phyloP scores from a whole-genome alignment of 2,329 filamentous ascomycete genomes.

The Hypoxylon sp. region DNA sequence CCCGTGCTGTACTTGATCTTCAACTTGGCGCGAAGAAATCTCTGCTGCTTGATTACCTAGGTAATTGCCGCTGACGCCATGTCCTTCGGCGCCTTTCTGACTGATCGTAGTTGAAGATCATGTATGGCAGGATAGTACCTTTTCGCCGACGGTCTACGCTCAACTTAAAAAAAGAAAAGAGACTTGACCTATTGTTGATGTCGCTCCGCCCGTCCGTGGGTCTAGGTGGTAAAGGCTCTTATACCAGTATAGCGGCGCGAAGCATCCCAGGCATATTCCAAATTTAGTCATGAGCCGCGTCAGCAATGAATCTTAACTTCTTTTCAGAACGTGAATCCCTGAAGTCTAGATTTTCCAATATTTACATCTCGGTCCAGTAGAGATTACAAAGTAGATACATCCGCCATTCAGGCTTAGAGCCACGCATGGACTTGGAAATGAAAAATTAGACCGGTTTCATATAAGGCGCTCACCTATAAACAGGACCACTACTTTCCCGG shows the following conservation, averaged over 20 bases:
- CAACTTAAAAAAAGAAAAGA: background rate
- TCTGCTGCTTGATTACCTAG: background rate
- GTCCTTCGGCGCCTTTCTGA: too few species aligned
- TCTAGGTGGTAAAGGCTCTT: background rate
- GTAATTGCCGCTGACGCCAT: background rate
- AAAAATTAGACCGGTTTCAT: background rate
- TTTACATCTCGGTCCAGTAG: background rate
- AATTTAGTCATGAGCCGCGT: constrained; percentile 2
- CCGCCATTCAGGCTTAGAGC: background rate
- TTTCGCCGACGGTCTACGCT: background rate
- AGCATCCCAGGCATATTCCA: background rate
- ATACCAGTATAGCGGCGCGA: background rate
- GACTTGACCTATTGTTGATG: background rate
- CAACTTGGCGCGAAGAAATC: background rate
- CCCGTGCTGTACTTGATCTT: background rate
- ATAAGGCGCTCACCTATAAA: background rate
- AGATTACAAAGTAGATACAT: background rate
- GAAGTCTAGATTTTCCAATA: background rate
- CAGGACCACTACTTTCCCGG: background rate
- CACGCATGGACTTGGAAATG: background rate
- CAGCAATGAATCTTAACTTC: background rate
- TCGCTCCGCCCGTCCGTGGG: background rate
- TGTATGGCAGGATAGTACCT: background rate
- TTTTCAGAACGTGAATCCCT: background rate
- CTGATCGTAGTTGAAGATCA: background rate